A percentile compares a stretch with the other conserved stretches of the same genome.
Evolutionary conservation across 2,329 filamentous ascomycete genomes (phyloP).

Genomic region (Colletotrichum cordylinicola): DNA sequence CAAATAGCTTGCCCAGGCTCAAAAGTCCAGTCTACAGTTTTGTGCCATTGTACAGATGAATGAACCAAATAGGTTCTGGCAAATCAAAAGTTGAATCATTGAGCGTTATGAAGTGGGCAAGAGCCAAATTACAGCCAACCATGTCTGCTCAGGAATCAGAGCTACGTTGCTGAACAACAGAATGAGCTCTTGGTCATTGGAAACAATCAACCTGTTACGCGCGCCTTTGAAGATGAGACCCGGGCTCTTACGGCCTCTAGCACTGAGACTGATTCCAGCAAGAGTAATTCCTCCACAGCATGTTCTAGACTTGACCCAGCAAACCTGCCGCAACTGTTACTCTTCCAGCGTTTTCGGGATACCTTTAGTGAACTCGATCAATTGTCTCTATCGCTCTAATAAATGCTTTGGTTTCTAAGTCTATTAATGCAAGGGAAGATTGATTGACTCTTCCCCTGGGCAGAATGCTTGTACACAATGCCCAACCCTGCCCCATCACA

Average conservation of each 20-base stretch:
- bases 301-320: neutral
- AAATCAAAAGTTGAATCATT: neutral
- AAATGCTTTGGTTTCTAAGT: neutral
- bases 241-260: neutral
- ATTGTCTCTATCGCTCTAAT: fast-evolving
- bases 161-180: fast-evolving
- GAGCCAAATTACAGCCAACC: neutral
- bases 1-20: fast-evolving
- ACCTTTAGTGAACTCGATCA: neutral
- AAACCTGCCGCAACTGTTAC: fast-evolving
- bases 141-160: neutral
- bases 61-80: neutral
- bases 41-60: fast-evolving
- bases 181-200: neutral
- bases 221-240: neutral
- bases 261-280: neutral
- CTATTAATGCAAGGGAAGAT: neutral
- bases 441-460: neutral
- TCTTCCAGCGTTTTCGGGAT: neutral
- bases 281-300: neutral
- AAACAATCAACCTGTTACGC: neutral
- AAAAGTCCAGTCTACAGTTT: fast-evolving
- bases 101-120: neutral
- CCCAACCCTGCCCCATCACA: neutral
- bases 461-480: neutral